A percentile compares a stretch with the other conserved stretches of the same genome.
Conservation (phyloP, 2,329 filamentous ascomycete species). For the Fusarium continuum region DNA sequence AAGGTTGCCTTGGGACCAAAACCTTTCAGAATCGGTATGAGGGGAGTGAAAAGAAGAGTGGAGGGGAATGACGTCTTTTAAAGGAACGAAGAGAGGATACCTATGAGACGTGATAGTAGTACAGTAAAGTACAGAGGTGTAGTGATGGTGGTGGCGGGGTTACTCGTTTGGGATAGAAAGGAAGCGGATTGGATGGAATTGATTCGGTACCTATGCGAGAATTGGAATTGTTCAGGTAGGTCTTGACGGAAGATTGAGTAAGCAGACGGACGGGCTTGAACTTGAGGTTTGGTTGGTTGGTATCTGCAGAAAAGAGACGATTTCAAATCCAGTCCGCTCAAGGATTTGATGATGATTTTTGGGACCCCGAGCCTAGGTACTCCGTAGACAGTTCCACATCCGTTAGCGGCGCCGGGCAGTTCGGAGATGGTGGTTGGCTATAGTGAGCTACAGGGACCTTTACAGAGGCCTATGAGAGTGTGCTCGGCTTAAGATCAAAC, state of each 20-base stretch:
- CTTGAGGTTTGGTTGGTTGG: constrained; percentile 16
- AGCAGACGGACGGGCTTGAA: constrained; percentile 24
- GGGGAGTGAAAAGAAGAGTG: constrained; percentile 20
- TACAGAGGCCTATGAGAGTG: not conserved
- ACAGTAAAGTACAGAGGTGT: constrained; percentile 4
- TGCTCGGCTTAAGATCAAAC: constrained; percentile 6
- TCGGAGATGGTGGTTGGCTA: not conserved
- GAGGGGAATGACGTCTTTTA: constrained; percentile 43
- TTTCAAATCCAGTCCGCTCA: constrained; percentile 42
- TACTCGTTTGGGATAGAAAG: constrained; percentile 7
- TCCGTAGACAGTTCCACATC: constrained; percentile 9
- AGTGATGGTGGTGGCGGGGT: constrained; percentile 21
- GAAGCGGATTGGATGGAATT: constrained; percentile 16
- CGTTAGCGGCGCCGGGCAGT: constrained; percentile 24
- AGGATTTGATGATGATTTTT: constrained; percentile 32
- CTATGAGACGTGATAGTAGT: constrained; percentile 13
- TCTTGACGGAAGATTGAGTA: constrained; percentile 34
- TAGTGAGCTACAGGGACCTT: constrained; percentile 7
- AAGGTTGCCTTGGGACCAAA: constrained; percentile 24
- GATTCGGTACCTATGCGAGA: constrained; percentile 9
- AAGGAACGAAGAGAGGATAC: constrained; percentile 16
- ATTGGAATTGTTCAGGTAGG: constrained; percentile 12
- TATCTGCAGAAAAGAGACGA: constrained; percentile 29
- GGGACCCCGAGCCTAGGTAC: constrained; percentile 8
- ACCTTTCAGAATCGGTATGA: constrained; percentile 17